Conservation (phyloP, 495 filamentous ascomycete species). For the Annulohypoxylon stygium region DNA sequence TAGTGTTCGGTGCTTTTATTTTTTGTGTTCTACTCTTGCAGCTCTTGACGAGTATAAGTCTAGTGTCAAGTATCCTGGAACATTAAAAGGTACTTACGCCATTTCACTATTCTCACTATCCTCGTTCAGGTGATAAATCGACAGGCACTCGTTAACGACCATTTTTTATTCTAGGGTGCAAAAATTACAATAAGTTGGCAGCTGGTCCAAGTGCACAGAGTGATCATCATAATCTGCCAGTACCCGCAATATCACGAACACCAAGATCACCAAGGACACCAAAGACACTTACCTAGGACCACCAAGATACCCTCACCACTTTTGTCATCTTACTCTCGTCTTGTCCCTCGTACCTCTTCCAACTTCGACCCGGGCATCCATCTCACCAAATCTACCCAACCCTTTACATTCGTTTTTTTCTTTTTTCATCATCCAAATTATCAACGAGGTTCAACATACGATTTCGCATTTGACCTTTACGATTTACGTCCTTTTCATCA, state of each 20-base stretch:
- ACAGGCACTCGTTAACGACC: conserved; percentile 9
- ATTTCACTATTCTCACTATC: neutral
- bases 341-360: neutral
- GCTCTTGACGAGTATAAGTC: conserved; percentile 24
- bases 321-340: neutral
- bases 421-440: neutral
- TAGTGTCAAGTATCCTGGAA: neutral
- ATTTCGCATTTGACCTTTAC: neutral
- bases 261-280: neutral
- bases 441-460: neutral
- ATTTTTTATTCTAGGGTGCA: neutral
- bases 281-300: neutral
- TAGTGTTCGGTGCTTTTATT: conserved; percentile 18
- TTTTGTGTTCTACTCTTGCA: conserved; percentile 12
- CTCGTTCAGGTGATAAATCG: conserved; percentile 24
- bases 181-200: conserved; percentile 3
- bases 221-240: neutral
- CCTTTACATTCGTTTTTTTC: conserved; percentile 18
- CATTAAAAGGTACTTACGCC: no score
- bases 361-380: neutral
- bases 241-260: neutral
- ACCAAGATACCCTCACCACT: conserved; percentile 2
- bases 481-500: neutral
- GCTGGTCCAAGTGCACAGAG: neutral
- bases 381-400: neutral